Evolutionary conservation across 345 rosid genomes (phyloP), one percentile per base, ranked within the genome.

Genomic region (Brassica rapa): DNA sequence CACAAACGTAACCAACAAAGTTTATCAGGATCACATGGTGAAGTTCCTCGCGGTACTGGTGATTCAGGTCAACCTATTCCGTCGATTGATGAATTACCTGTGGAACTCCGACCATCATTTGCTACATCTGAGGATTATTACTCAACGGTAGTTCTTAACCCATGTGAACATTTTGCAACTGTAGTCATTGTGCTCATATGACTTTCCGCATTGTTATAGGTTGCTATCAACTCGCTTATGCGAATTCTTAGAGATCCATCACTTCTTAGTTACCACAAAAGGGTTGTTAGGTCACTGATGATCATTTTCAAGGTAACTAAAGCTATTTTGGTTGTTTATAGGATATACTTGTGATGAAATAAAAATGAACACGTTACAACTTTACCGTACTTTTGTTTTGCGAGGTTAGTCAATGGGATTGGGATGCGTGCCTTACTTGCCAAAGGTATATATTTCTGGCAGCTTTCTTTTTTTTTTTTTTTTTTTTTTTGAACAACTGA

Each of bases 251-350:
- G 97, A 83, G 98, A 95, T 85, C 89, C 98, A 66, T 95, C 98
- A 15, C 96, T 95, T 79, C 88, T 91, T 72, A 93, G 97, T 84
- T 87, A 93, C 87, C 99, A 95, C 89, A 90, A 88, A 83, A 90
- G 90, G 92, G 99, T 91, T 86, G 98, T 95, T 76, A 93, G 93
- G 73, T 95, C 99, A 71, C 91, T 95, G 66, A 87, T 95, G 98
- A 89, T 91, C 87, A 90, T 95, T 81, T 95, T 95, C 81, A 91
- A 95, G 98, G 99, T 95, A 84, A 63, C 15, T 39, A 5, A 71
- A 14, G 27, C 16, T 73, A 62, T 65, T 62, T 9, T 35, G 57
- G 19, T 6, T 49, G 67, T 62, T 53, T 61, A 29, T 72, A 75
- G 30, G 62, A 62, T 46, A 16, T 11, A 43, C 51, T 51, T 72